phyloP scores from a whole-genome alignment of 225 moss, liverwort and hornwort species.

The Physcomitrium patens region DNA sequence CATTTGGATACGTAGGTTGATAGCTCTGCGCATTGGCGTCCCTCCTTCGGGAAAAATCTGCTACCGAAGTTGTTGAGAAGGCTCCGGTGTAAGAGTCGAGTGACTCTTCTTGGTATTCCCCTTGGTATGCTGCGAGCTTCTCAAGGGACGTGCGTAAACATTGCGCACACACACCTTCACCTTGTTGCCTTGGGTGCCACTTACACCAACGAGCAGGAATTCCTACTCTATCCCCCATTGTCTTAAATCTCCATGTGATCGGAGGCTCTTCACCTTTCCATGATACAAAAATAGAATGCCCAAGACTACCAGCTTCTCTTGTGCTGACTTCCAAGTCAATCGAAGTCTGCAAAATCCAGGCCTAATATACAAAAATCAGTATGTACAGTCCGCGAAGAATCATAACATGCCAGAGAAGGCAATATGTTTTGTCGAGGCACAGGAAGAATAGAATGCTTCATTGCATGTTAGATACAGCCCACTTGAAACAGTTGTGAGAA shows the following conservation, averaged over 20 bases:
- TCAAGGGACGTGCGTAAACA: conserved; percentile 36
- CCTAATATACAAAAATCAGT: neutral
- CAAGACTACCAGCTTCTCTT: neutral
- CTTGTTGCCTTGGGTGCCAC: conserved; percentile 41
- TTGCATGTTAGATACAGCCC: too few species aligned
- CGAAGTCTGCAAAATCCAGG: neutral
- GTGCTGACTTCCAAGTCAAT: neutral
- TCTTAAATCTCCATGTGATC: conserved; percentile 16
- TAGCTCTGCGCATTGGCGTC: conserved; percentile 17
- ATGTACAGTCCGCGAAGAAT: neutral
- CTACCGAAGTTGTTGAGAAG: conserved; percentile 20
- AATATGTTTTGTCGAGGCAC: too few species aligned
- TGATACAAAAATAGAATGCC: neutral
- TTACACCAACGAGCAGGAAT: conserved; percentile 33
- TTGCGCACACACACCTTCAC: conserved; percentile 40
- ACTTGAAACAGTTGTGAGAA: too few species aligned
- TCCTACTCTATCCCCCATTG: conserved; percentile 41
- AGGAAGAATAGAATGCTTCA: too few species aligned
- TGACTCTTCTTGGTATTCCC: conserved; percentile 31
- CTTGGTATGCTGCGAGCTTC: conserved; percentile 39
- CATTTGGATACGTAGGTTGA: conserved; percentile 26
- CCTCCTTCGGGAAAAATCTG: conserved; percentile 26
- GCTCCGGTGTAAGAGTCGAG: conserved; percentile 16
- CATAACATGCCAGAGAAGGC: too few species aligned
- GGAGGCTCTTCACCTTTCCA: conserved; percentile 11